Base-by-base conservation (phyloP, 768 basidiomycete species). In the Auricularia auricula-judae region DNA sequence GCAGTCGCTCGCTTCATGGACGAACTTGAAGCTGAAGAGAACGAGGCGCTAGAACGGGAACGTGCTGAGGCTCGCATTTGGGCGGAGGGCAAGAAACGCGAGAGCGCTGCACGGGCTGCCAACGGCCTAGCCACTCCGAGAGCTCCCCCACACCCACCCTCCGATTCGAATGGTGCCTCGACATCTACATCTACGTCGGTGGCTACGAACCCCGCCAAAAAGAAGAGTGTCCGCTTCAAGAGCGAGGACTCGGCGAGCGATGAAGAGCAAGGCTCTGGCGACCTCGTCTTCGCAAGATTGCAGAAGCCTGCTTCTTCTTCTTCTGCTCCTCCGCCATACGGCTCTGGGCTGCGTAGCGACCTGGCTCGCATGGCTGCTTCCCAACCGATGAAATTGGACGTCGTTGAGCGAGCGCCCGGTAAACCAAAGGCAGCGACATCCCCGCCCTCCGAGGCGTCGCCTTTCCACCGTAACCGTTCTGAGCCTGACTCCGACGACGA, bases 11-110 rank as follows among this genome's bases (percentile, higher is more conserved):
- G 44, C 4, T 53, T 62, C 21, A 44, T 58, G 7, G 43, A 62
- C 33, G 69, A 71, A 18, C 63, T 64, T 60, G 64, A 71, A 12
- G 65, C 62, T 21, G 67, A 66, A 11, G 67, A 66, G 62, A 70
- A 72, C 16, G 68, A 66, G 5, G 67, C 68, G 36, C 65, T 68
- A 3, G 65, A 65, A 47, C 64, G 43, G 14, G 68, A 69, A 66
- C 71, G 72, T 62, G 70, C 70, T 0, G 73, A 72, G 3, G 72
- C 71, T 62, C 69, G 68, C 4, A 71, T 72, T 67, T 70, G 72
- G 33, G 73, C 71, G n/a, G 73, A 72, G 66, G 71, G 69, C 60
- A 71, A 73, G 65, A 72, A 72, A 33, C 70, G 70, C 33, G 71
- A 70, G 5, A 59, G 36, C 36, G 54, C 35, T n/a, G 18, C 36